Evolutionary conservation across 495 filamentous ascomycete species (phyloP).

Genomic region (Hypoxylon intermedium): DNA sequence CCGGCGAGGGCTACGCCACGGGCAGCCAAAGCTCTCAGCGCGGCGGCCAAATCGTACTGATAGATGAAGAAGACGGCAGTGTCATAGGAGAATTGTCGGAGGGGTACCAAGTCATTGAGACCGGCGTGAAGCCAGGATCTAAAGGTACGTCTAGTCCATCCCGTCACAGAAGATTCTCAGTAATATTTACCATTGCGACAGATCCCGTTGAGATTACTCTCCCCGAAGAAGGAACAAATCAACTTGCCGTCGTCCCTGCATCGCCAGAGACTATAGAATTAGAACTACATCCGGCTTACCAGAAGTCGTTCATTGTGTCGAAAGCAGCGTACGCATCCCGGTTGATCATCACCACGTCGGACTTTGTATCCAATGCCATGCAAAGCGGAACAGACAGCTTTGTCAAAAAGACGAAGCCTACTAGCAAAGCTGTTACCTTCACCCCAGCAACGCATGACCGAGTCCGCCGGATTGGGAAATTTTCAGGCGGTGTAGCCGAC

Average conservation of each 20-base stretch:
- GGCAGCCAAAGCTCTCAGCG: conserved; percentile 57
- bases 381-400: conserved; percentile 79
- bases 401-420: conserved; percentile 77
- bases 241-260: conserved; percentile 76
- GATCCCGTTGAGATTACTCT: conserved; percentile 92
- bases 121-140: conserved; percentile 76
- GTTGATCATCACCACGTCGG: conserved; percentile 86
- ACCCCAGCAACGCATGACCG: conserved; percentile 82
- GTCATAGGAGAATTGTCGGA: conserved; percentile 90
- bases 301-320: conserved; percentile 83
- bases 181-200: conserved; percentile 44
- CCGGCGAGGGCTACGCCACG: conserved; percentile 76
- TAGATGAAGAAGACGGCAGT: conserved; percentile 94
- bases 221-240: conserved; percentile 72
- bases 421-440: conserved; percentile 82
- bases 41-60: conserved; percentile 83
- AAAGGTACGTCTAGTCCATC: conserved; percentile 68
- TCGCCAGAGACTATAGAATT: conserved; percentile 81
- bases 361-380: conserved; percentile 77
- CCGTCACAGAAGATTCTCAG: not conserved
- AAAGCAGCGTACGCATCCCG: conserved; percentile 90
- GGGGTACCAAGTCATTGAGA: conserved; percentile 79
- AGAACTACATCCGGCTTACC: conserved; percentile 87
- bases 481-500: conserved; percentile 77
- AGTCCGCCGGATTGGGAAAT: conserved; percentile 82